phyloP scores from a whole-genome alignment of 805 yeast species.

The Kodamaea nitidulidarum region DNA sequence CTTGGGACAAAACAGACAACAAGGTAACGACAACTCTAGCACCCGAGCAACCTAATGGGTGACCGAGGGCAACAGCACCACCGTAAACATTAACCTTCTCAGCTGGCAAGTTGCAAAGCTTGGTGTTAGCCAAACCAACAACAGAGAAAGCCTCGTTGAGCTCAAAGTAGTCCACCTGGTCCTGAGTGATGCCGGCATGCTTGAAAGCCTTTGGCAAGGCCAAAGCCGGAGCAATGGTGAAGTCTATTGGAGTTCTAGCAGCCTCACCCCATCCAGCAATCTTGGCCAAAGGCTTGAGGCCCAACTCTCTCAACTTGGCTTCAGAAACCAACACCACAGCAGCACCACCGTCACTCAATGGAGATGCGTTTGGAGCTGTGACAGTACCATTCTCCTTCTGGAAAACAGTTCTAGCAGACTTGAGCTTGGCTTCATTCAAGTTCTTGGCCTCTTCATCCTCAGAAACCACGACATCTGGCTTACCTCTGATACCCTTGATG shows the following conservation, averaged over 20 bases:
- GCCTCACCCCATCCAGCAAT: constrained; percentile 98
- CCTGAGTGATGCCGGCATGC: constrained; percentile 64
- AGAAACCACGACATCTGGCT: constrained; percentile 69
- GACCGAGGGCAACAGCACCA: constrained; percentile 95
- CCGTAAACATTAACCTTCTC: constrained; percentile 84
- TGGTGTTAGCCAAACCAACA: constrained; percentile 87
- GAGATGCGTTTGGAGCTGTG: constrained; percentile 96
- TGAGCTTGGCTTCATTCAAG: constrained; percentile 72
- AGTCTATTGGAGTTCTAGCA: constrained; percentile 90
- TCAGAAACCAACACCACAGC: constrained; percentile 88
- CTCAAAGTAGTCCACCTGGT: constrained; percentile 85
- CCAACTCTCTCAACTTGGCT: constrained; percentile 76
- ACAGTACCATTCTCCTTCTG: constrained; percentile 92
- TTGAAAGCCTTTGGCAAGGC: constrained; percentile 95
- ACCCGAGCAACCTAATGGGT: constrained; percentile 95
- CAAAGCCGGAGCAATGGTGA: constrained; percentile 92
- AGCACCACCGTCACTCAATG: constrained; percentile 97
- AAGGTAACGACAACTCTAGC: constrained; percentile 89
- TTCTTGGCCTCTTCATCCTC: constrained; percentile 83
- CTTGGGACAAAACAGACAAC: constrained; percentile 75
- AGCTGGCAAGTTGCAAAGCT: constrained; percentile 57
- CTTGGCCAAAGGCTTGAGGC: constrained; percentile 83
- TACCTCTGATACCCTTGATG: constrained; percentile 82
- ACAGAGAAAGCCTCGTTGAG: constrained; percentile 97
- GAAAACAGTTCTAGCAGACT: constrained; percentile 89